Percentiles rank a stretch among this genome's conserved stretches.
Evolutionary conservation across 2,329 filamentous ascomycete genomes (phyloP).

Genomic region (Beauveria rudraprayagi): DNA sequence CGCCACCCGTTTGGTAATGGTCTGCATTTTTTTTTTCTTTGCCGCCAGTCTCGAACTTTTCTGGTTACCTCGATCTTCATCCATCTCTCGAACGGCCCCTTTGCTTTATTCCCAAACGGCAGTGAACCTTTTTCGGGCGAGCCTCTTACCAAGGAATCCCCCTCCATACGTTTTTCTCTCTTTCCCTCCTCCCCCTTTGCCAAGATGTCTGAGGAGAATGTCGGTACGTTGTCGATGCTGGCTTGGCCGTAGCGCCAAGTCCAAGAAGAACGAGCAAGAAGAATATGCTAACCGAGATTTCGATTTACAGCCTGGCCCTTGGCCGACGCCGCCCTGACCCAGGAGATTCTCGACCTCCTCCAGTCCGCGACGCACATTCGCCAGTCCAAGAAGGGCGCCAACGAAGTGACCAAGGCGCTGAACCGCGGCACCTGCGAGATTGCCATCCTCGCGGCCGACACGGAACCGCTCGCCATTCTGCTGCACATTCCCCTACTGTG

Average conservation of each 20-base stretch:
- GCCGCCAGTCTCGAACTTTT: background rate
- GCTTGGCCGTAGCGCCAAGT: background rate
- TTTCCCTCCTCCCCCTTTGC: background rate
- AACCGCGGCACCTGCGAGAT: conserved; percentile 88
- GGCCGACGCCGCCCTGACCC: conserved; percentile 64
- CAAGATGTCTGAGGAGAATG: conserved; percentile 20
- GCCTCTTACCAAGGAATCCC: conserved; percentile 17
- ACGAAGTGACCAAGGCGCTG: conserved; percentile 77
- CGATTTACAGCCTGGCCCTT: conserved; percentile 53
- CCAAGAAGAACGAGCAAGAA: background rate
- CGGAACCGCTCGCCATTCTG: conserved; percentile 74
- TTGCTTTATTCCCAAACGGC: conserved; percentile 28
- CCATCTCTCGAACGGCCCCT: conserved; percentile 10
- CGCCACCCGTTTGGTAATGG: background rate
- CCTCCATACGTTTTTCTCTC: background rate
- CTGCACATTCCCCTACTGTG: conserved; percentile 82
- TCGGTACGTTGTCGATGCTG: conserved; percentile 14
- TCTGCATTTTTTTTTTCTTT: conserved; percentile 11
- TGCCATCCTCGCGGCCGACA: conserved; percentile 83
- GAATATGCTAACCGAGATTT: background rate
- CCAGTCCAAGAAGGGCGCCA: conserved; percentile 84
- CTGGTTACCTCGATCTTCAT: background rate
- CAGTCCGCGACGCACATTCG: conserved; percentile 60
- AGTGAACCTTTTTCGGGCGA: conserved; percentile 46
- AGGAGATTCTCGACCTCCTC: conserved; percentile 75